These are phyloP conservation scores for Trametes villosa DNA, from an alignment of 768 basidiomycete species.

Conservation along the genomic window DNA sequence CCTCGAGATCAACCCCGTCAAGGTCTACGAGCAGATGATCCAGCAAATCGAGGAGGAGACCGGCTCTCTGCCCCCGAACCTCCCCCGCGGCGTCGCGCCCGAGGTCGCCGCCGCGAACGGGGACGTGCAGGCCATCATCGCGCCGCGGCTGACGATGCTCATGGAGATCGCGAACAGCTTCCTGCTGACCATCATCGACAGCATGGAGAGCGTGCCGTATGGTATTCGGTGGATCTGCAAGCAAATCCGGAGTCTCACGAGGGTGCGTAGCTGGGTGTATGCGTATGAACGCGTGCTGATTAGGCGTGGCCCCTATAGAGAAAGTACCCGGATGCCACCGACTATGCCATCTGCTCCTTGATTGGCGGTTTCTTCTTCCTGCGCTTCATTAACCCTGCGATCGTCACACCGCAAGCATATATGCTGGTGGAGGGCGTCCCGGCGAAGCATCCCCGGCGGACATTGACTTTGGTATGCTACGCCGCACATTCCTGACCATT, in stretches of 20 bases:
- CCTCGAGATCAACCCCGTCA: conserved; percentile 98
- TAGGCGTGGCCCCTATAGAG: conserved; percentile 55
- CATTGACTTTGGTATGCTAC: conserved; percentile 76
- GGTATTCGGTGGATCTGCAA: conserved; percentile 99
- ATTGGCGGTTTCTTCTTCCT: conserved; percentile 99
- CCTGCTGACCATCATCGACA: conserved; percentile 96
- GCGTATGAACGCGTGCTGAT: neutral
- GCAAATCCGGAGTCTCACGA: conserved; percentile 94
- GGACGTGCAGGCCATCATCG: conserved; percentile 98
- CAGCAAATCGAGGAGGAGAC: conserved; percentile 98
- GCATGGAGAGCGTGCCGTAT: conserved; percentile 97
- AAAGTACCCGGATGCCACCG: conserved; percentile 98
- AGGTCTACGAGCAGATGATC: conserved; percentile 99
- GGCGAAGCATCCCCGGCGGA: conserved; percentile 96
- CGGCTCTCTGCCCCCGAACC: conserved; percentile 85
- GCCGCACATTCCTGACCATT: neutral
- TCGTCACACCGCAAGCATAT: conserved; percentile 98
- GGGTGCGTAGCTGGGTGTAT: conserved; percentile 54
- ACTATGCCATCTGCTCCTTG: conserved; percentile 97
- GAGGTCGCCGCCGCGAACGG: conserved; percentile 93
- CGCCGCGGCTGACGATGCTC: conserved; percentile 95
- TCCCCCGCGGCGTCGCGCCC: conserved; percentile 92
- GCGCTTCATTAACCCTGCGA: conserved; percentile 98
- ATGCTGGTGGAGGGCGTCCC: conserved; percentile 99
- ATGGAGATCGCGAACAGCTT: conserved; percentile 99